Base-by-base conservation (phyloP, 1,284 basidiomycete species). In the Ustilago trichophora region DNA sequence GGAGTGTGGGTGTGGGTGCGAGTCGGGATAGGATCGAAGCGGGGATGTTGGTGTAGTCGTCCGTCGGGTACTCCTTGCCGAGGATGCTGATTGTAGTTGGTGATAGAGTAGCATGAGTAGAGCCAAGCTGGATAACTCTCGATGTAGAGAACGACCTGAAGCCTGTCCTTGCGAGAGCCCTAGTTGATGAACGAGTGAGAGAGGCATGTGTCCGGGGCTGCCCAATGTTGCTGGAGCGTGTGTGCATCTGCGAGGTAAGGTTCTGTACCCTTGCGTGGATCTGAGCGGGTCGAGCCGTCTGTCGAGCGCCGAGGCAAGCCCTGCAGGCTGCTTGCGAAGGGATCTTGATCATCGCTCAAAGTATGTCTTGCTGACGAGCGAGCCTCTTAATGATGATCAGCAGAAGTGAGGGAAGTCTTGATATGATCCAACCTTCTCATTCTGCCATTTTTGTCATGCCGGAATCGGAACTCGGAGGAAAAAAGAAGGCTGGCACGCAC, bases 21-120 rank as follows among this genome's bases (percentile, higher is more conserved):
- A 87, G 75, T 81, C 93, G 93, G 38, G 88, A 86, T 56, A 92
- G 84, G 76, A 98, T 94, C 15, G 92, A 86, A 6, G 89, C 85
- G 1, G 94, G 90, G 26, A 93, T 86, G 82, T 98, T 98, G 34
- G 93, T 93, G 82, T 85, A 87, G 38, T 85, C 83, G 84, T 98
- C 95, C 16, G 85, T 85, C 2, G 86, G 84, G 83, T 92, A 91
- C 32, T 59, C 55, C 19, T 62, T 62, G 34, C 58, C 57, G 16
- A 71, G 48, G 21, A 71, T 57, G 21, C 38, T 56, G 40, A 59
- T 63, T 10, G 58, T 47, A 2, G 66, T 64, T 3, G 54, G 41
- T n/a, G 42, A 46, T 25, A 16, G 13, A 47, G 6, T 8, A 16
- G 25, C 2, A 8, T 12, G 0, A 32, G 60, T n/a, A n/a, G n/a